Base-by-base conservation (phyloP, 306 rosid species). In the Acmispon strigosus region DNA sequence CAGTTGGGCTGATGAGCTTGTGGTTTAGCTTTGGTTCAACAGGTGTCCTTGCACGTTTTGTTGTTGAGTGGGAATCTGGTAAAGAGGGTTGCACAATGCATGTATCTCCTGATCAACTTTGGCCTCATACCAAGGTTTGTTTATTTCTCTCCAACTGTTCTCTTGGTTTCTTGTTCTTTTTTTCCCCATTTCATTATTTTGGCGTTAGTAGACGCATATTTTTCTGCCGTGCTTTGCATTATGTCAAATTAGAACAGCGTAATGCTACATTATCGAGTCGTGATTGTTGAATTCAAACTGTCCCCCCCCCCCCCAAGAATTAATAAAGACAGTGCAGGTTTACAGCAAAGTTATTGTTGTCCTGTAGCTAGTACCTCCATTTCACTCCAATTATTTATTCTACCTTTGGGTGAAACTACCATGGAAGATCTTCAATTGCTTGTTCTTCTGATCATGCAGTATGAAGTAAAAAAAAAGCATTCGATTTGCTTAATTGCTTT, bases 41-140 rank as follows among this genome's bases (percentile, higher is more conserved):
- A 19, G 83, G 92, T 59, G 96, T 85, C 57, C 87, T 91, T 53
- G 99, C 96, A 62, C 99, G 97, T 52, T 95, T 95, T 85, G 99
- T 87, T 75, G 99, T 95, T 20, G 99, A 95, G 81, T 95, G 99
- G 99, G 96, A 91, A 82, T 89, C 97, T 12, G 86, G 96, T 57
- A 91, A 88, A 77, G 97, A 95, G 79, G 99, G 99, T 82, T 95
- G 99, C 84, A 91, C 99, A 4, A 91, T 95, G 96, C 99, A 95
- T 61, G 96, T 95, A 51, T 89, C 97, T 73, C 97, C 99, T 0
- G 99, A 95, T 77, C 97, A 95, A 70, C 96, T 95, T 73, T 95
- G 99, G 99, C 99, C 99, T 60, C 99, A 95, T 75, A 95, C 99
- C 27, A 95, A 88, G 99, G 99, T 95, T 68, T 53, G 77, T 80